Evolutionary conservation across 2,329 filamentous ascomycete species (phyloP), one percentile per base, ranked within the genome.

Genomic region (Drechslerella coelobrocha): DNA sequence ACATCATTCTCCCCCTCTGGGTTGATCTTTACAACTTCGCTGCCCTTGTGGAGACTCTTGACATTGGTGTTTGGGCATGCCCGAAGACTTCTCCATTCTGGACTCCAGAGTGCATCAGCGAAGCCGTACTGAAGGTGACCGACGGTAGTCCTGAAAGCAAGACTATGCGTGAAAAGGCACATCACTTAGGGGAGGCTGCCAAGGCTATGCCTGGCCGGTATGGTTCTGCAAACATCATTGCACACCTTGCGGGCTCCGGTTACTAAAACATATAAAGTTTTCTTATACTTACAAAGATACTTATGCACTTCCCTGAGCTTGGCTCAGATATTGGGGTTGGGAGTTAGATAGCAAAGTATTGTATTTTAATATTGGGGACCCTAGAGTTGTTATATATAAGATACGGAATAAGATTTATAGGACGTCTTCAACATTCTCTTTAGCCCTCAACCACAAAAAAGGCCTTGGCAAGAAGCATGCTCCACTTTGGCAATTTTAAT

Each of bases 11-110:
- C 12, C 47, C 47, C 9, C 47, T 14, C 6, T 50, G 47, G 47
- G 47, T 26, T 14, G 47, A 50, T 9, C 17, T 50, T 6, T 50
- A 50, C 19, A 17, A 50, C 19, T 12, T 50, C 23, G 47, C 47
- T 9, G 9, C 26, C 26, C 23, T 50, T 14, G 47, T 26, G 12
- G 21, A 50, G 19, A 26, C 10, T 50, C 17, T 50, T 6, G 47
- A 26, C 17, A 26, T 50, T 2, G 47, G 47, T 17, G 29, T 50
- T 26, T 50, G 47, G 47, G 47, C 47, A 26, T 50, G 47, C 29
- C 47, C 26, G 23, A 12, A 50, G 23, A 50, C 17, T 26, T 26
- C 21, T 50, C 47, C 47, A 10, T 23, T 26, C 9, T 50, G 47
- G 47, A 50, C 9, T 17, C 9, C 47, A 8, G 47, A 50, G 17